Evolutionary conservation across 2,329 filamentous ascomycete species (phyloP).

Genomic region (Ascomycota sp.): DNA sequence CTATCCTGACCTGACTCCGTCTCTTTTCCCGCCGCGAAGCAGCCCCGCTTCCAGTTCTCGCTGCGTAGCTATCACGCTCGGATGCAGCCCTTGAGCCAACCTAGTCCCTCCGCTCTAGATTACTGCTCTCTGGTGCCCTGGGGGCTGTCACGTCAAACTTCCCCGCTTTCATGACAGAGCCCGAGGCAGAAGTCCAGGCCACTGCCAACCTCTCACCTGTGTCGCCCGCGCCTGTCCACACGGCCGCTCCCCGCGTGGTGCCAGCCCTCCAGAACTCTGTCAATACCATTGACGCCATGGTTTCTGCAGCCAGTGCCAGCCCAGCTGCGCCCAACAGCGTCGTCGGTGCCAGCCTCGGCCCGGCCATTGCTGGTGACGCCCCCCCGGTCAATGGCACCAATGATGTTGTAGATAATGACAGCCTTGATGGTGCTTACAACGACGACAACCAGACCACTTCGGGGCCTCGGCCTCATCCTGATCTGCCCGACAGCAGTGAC

Average conservation of each 20-base stretch:
- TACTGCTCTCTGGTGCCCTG: slow-evolving; percentile 1
- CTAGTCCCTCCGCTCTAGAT: neutral
- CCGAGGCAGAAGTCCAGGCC: slow-evolving; percentile 25
- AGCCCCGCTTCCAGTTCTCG: neutral
- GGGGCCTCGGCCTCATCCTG: slow-evolving; percentile 9
- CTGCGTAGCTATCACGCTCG: slow-evolving; percentile 1
- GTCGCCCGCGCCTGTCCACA: slow-evolving; percentile 25
- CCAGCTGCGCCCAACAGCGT: slow-evolving; percentile 6
- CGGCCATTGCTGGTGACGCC: slow-evolving; percentile 7
- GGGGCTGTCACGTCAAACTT: neutral
- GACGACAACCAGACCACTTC: slow-evolving; percentile 8
- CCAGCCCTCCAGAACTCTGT: slow-evolving; percentile 29
- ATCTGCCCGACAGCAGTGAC: slow-evolving; percentile 17
- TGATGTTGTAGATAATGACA: slow-evolving; percentile 22
- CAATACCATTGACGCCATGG: slow-evolving; percentile 26
- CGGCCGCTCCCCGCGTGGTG: slow-evolving; percentile 22
- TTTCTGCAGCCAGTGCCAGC: slow-evolving; percentile 10
- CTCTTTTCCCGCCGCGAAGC: neutral
- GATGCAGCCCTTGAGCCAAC: neutral
- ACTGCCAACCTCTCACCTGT: slow-evolving; percentile 29
- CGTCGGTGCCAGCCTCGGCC: slow-evolving; percentile 11
- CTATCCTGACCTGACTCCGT: neutral
- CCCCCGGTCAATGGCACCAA: slow-evolving; percentile 14
- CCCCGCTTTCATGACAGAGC: slow-evolving; percentile 21
- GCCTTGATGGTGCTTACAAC: slow-evolving; percentile 24